These are phyloP conservation scores for Suillus americanus DNA, from an alignment of 768 basidiomycete genomes.

Conservation along the genomic window DNA sequence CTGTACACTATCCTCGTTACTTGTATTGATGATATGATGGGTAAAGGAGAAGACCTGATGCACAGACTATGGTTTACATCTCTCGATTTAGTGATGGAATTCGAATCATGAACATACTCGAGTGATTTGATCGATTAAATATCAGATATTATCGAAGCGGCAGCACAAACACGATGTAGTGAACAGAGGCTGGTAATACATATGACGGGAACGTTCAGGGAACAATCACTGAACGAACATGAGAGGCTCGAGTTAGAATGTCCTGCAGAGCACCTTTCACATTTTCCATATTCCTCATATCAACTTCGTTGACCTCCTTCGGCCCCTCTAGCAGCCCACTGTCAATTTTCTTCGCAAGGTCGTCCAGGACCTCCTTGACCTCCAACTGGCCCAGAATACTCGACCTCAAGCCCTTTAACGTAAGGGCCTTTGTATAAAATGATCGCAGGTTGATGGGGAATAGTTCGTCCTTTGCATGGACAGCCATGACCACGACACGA, in stretches of 20 bases:
- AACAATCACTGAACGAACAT: slow-evolving; percentile 29
- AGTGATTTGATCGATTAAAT: too few species aligned
- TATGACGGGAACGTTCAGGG: slow-evolving; percentile 10
- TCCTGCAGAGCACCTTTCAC: slow-evolving; percentile 23
- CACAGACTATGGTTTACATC: too few species aligned
- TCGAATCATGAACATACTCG: too few species aligned
- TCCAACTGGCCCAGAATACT: slow-evolving; percentile 20
- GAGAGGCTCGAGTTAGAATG: slow-evolving; percentile 27
- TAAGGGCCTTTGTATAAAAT: slow-evolving; percentile 28
- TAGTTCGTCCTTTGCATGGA: slow-evolving; percentile 30
- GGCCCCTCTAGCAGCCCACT: slow-evolving; percentile 27
- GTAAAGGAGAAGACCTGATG: too few species aligned
- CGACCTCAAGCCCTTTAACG: slow-evolving; percentile 32
- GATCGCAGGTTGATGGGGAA: slow-evolving; percentile 31
- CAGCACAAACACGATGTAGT: too few species aligned
- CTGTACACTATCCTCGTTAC: too few species aligned
- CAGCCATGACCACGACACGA: slow-evolving; percentile 36
- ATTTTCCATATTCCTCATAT: slow-evolving; percentile 19
- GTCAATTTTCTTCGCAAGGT: slow-evolving; percentile 29
- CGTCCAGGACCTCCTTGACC: slow-evolving; percentile 28
- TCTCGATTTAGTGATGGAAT: too few species aligned
- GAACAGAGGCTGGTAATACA: too few species aligned
- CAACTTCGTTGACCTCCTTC: slow-evolving; percentile 19
- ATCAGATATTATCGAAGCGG: too few species aligned
- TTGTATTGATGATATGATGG: too few species aligned